Conservation (phyloP, 306 rosid genomes). For the Corylus americana region DNA sequence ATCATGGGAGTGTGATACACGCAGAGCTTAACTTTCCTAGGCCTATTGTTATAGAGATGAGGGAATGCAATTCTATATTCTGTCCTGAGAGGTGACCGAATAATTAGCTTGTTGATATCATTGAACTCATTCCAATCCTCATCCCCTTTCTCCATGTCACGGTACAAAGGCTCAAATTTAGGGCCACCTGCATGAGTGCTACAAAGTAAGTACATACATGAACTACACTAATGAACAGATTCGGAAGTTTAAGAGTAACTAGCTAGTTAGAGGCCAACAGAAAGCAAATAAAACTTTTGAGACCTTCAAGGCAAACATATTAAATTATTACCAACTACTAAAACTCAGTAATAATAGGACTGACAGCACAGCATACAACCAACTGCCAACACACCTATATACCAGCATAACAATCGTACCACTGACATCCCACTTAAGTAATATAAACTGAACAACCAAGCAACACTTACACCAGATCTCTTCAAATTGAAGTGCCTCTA, state of each 20-base stretch:
- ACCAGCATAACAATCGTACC: neutral
- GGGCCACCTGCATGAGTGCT: slow-evolving; percentile 74
- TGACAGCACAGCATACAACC: neutral
- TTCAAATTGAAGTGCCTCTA: neutral
- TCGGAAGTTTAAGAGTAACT: neutral
- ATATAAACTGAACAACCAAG: neutral
- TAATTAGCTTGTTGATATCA: slow-evolving; percentile 96
- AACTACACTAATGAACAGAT: neutral
- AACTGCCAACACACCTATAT: neutral
- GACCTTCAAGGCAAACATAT: neutral
- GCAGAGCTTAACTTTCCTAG: slow-evolving; percentile 96
- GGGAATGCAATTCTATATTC: slow-evolving; percentile 98
- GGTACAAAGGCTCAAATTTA: slow-evolving; percentile 95
- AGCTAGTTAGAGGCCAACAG: neutral
- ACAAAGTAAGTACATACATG: neutral
- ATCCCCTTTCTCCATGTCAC: slow-evolving; percentile 99
- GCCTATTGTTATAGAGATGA: slow-evolving; percentile 98
- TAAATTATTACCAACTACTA: neutral
- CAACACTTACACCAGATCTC: neutral
- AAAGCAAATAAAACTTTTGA: neutral
- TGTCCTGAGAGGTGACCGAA: slow-evolving; percentile 97
- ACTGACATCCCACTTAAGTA: neutral
- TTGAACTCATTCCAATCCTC: slow-evolving; percentile 99
- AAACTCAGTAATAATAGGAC: neutral
- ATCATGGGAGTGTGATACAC: slow-evolving; percentile 95